Evolutionary conservation across 2,329 filamentous ascomycete genomes (phyloP), one percentile per base, ranked within the genome.

Genomic region (Fusarium beomiforme): DNA sequence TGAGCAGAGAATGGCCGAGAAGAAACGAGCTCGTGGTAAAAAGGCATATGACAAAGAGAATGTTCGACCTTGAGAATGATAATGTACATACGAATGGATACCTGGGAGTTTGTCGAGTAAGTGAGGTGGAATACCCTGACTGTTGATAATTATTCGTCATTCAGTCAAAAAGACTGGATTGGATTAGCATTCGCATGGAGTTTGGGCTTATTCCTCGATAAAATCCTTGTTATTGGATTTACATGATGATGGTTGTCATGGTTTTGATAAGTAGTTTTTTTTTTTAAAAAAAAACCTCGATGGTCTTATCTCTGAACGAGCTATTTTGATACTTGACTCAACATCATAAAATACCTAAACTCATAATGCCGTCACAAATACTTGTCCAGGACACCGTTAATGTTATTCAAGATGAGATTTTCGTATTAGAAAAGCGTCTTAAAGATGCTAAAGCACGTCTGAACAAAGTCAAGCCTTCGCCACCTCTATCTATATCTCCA

Each of bases 381-480:
- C 37, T 67, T 31, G 31, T 46, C 57, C 65, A 61, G 11, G 71
- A 70, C 33, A 67, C 78, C 34, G 73, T 77, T 6, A 70, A 71
- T 16, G 77, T 82, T 31, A 71, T 81, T n/a, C 80, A 85, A 65
- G 78, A 86, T 78, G 89, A 92, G 78, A 89, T 93, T 68, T 81
- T 81, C 11, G 83, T 86, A 23, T 82, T 93, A 14, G 89, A 93
- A 77, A 78, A 78, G 37, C 84, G 83, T 50, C 83, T 91, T 54
- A 82, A 79, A 14, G 79, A 77, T 21, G 84, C 84, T 46, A 84
- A 82, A 77, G 76, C 78, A 26, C 85, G 83, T 56, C 80, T 90
- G 64, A 81, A 76, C 33, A 72, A 78, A 67, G 43, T 51, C 49
- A 76, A 65, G 47, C 59, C 60, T 31, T 54, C 76, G 24, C 23